phyloP scores from a whole-genome alignment of 768 basidiomycete species.

The Naganishia vaughanmartiniae region DNA sequence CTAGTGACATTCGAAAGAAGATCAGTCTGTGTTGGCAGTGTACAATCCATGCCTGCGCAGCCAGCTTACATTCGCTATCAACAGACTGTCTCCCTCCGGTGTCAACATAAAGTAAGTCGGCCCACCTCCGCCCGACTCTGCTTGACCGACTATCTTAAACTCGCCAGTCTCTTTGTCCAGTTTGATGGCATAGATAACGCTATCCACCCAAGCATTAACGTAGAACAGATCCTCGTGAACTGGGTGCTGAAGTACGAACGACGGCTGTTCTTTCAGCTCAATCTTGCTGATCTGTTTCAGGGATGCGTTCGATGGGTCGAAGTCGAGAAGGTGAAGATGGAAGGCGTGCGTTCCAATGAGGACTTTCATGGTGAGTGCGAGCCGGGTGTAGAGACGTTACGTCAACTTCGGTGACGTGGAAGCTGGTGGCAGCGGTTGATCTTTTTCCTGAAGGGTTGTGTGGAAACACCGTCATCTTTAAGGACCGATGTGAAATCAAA shows the following conservation, averaged over 20 bases:
- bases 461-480: too few species aligned
- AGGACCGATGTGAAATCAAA: too few species aligned
- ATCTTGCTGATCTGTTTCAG: constrained; percentile 1
- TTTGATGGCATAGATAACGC: constrained; percentile 20
- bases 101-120: constrained; percentile 25
- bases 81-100: constrained; percentile 14
- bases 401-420: background rate
- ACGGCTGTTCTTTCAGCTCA: constrained; percentile 18
- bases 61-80: constrained; percentile 24
- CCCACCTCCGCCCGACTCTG: constrained; percentile 20
- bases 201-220: constrained; percentile 24
- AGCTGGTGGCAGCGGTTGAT: background rate
- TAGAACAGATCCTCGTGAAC: constrained; percentile 1
- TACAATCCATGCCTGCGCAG: background rate
- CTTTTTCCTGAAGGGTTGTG: background rate
- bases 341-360: constrained; percentile 19
- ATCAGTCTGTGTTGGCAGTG: background rate
- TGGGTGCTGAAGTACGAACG: constrained; percentile 12
- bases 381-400: background rate
- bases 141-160: background rate
- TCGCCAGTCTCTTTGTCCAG: background rate
- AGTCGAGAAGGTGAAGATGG: constrained; percentile 24
- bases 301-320: background rate
- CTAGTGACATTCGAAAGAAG: background rate
- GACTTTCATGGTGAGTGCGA: constrained; percentile 7